Conservation (phyloP, 495 filamentous ascomycete species). For the Endocarpon pusillum region DNA sequence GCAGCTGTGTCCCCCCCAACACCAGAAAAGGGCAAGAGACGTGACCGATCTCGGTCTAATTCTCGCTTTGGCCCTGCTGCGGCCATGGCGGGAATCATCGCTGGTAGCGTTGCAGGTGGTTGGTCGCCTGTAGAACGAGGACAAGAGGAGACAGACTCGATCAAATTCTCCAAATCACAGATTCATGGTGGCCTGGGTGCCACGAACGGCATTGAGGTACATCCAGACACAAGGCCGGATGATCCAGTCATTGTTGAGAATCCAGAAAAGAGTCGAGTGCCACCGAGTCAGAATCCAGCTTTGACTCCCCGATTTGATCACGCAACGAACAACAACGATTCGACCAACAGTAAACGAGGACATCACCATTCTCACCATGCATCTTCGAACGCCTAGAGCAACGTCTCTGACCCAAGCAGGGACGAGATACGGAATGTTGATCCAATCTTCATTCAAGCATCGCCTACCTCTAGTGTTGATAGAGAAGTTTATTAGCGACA, state of each 20-base stretch:
- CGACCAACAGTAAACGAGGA: conserved; percentile 22
- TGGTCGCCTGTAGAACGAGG: conserved; percentile 71
- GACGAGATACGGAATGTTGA: too few relatives aligned
- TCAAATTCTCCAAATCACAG: conserved; percentile 27
- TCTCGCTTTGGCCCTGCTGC: conserved; percentile 70
- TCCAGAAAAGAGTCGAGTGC: conserved; percentile 22
- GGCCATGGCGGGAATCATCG: conserved; percentile 72
- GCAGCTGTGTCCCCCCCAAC: conserved; percentile 35
- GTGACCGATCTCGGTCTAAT: conserved; percentile 68
- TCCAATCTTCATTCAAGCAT: too few relatives aligned
- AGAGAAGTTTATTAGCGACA: too few relatives aligned
- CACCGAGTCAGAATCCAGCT: conserved; percentile 43
- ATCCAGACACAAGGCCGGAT: conserved; percentile 36
- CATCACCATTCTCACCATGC: conserved; percentile 19
- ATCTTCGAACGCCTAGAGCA: too few relatives aligned
- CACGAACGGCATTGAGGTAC: conserved; percentile 36
- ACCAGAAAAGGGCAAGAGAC: conserved; percentile 55
- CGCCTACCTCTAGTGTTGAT: too few relatives aligned
- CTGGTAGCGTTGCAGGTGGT: conserved; percentile 63
- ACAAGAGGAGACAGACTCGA: conserved; percentile 30
- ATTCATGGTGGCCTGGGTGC: conserved; percentile 29
- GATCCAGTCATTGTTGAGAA: conserved; percentile 37
- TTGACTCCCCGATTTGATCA: conserved; percentile 34
- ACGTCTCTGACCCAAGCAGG: too few relatives aligned
- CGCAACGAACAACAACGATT: conserved; percentile 18